A percentile compares a stretch with the other conserved stretches of the same genome.
Conservation (phyloP, 768 basidiomycete genomes). For the Tephrocybe sp. region DNA sequence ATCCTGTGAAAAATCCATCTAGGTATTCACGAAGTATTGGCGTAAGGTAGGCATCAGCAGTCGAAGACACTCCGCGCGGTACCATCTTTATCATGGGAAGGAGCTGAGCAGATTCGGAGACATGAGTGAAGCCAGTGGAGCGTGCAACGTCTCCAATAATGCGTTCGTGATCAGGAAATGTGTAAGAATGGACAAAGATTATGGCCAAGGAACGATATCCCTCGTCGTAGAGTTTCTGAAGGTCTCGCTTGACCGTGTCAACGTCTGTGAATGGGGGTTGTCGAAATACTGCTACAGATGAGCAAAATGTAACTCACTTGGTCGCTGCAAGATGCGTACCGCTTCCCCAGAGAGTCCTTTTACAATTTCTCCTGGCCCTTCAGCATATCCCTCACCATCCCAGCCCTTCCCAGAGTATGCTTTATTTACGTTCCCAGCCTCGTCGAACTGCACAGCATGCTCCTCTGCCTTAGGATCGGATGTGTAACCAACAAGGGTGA, state of each 20-base stretch:
- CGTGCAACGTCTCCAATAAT: constrained; percentile 72
- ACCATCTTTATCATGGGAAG: constrained; percentile 96
- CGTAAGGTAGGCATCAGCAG: constrained; percentile 94
- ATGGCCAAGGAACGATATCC: constrained; percentile 91
- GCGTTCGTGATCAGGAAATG: constrained; percentile 84
- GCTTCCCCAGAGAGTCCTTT: constrained; percentile 87
- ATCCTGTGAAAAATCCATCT: constrained; percentile 89
- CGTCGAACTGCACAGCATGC: constrained; percentile 76
- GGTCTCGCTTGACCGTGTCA: constrained; percentile 51
- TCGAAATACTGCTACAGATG: constrained; percentile 4
- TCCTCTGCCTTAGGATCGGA: constrained; percentile 82
- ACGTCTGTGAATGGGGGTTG: constrained; percentile 45
- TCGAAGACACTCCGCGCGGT: constrained; percentile 87
- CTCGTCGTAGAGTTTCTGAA: constrained; percentile 70
- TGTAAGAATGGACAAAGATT: constrained; percentile 90
- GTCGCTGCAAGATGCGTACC: constrained; percentile 76
- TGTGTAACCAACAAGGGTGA: constrained; percentile 91
- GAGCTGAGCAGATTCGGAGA: constrained; percentile 86
- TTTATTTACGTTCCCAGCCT: constrained; percentile 61
- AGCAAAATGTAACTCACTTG: constrained; percentile 42
- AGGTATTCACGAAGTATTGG: constrained; percentile 84
- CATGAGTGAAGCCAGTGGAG: constrained; percentile 83
- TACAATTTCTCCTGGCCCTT: constrained; percentile 81
- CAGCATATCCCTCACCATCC: constrained; percentile 68
- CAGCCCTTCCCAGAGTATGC: constrained; percentile 79